phyloP scores from a whole-genome alignment of 306 rosid genomes.

The Castanea sativa region DNA sequence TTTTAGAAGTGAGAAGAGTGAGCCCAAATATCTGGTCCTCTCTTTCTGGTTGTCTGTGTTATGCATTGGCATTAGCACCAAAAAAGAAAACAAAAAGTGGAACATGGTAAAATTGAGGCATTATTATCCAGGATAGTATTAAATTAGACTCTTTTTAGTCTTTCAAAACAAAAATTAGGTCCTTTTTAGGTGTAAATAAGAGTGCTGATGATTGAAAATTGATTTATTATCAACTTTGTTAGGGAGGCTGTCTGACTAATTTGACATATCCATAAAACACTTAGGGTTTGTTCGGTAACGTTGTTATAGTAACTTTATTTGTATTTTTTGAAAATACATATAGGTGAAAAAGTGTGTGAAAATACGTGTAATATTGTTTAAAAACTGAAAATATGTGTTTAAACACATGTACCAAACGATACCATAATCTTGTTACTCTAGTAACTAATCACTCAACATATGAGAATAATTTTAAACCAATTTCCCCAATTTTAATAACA shows the following conservation, averaged over 20 bases:
- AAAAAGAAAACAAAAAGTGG: background rate
- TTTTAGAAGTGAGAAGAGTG: background rate
- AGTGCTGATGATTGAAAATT: background rate
- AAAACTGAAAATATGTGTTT: too few species aligned
- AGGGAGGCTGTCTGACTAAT: slow-evolving; percentile 2
- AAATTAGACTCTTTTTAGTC: background rate
- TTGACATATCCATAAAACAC: too few species aligned
- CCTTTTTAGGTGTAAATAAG: background rate
- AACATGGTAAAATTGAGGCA: slow-evolving; percentile 6
- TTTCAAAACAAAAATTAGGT: too few species aligned
- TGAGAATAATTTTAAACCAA: background rate
- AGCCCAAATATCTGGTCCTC: background rate
- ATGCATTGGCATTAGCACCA: slow-evolving; percentile 18
- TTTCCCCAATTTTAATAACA: too few species aligned
- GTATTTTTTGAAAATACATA: too few species aligned
- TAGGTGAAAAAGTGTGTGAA: too few species aligned
- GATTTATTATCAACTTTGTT: background rate
- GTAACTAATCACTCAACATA: background rate
- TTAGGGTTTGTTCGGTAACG: too few species aligned
- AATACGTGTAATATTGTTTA: too few species aligned
- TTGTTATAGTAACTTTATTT: too few species aligned
- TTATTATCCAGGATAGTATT: background rate
- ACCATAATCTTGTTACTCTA: too few species aligned
- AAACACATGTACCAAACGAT: too few species aligned
- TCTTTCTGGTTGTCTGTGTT: background rate